Evolutionary conservation across 306 rosid species (phyloP).

Genomic region (cucumber (Cucumis sativus)): DNA sequence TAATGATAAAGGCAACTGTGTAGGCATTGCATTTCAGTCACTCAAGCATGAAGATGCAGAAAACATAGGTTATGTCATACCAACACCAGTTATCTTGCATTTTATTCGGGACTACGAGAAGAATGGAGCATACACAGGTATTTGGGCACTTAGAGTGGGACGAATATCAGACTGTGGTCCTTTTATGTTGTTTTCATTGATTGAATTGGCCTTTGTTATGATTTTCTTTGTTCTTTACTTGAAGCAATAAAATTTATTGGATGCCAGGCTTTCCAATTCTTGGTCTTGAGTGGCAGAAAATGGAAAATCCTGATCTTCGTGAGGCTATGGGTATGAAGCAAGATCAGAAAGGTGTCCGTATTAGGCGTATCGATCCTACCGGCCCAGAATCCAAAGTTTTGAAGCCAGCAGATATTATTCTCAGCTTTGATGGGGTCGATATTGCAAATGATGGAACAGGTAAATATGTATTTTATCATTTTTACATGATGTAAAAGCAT

Average conservation of each 20-base stretch:
- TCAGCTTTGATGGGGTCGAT: slow-evolving; percentile 79
- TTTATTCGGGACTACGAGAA: slow-evolving; percentile 85
- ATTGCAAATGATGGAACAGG: slow-evolving; percentile 99
- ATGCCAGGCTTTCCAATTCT: slow-evolving; percentile 86
- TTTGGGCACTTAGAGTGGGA: not conserved
- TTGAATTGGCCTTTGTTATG: not conserved
- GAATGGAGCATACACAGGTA: slow-evolving; percentile 85
- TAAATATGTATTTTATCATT: slow-evolving; percentile 9
- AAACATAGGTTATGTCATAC: slow-evolving; percentile 93
- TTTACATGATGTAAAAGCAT: not conserved
- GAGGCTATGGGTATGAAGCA: slow-evolving; percentile 63
- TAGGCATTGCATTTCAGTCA: slow-evolving; percentile 97
- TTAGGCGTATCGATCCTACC: slow-evolving; percentile 89
- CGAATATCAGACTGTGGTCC: not conserved
- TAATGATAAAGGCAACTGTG: slow-evolving; percentile 80
- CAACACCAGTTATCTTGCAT: slow-evolving; percentile 90
- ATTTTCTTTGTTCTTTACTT: not conserved
- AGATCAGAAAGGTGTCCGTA: slow-evolving; percentile 94
- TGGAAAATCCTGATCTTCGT: slow-evolving; percentile 96
- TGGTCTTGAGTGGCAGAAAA: slow-evolving; percentile 97
- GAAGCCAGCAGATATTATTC: slow-evolving; percentile 90
- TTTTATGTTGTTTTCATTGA: not conserved
- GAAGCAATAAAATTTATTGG: slow-evolving; percentile 1
- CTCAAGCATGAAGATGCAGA: slow-evolving; percentile 90
- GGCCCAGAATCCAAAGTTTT: slow-evolving; percentile 67